phyloP scores from a whole-genome alignment of 116 monocot genomes.

The Cymodocea nodosa region DNA sequence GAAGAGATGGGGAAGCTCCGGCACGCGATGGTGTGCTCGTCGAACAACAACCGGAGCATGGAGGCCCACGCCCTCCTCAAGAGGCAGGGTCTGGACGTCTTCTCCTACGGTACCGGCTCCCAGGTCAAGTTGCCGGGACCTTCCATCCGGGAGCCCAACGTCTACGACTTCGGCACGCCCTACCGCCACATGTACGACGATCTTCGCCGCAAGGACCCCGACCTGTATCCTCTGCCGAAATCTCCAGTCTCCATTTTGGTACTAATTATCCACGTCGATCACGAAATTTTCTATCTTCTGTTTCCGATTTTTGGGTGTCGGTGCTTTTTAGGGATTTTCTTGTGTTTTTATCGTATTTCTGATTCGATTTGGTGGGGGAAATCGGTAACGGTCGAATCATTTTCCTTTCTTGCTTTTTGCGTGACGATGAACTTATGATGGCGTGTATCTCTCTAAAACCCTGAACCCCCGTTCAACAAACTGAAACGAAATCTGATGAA shows the following conservation, averaged over 20 bases:
- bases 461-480: too few species aligned
- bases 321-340: too few species aligned
- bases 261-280: too few species aligned
- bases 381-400: too few species aligned
- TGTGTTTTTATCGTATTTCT: too few species aligned
- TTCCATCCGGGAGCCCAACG: slow-evolving; percentile 81
- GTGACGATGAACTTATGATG: too few species aligned
- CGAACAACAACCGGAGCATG: slow-evolving; percentile 99
- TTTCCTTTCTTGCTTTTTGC: too few species aligned
- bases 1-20: slow-evolving; percentile 25
- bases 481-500: too few species aligned
- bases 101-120: slow-evolving; percentile 83
- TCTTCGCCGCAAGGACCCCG: slow-evolving; percentile 75
- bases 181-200: slow-evolving; percentile 82
- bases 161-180: slow-evolving; percentile 90
- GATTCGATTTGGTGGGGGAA: too few species aligned
- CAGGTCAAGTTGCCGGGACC: slow-evolving; percentile 95
- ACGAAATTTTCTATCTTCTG: too few species aligned
- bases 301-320: too few species aligned
- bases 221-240: slow-evolving; percentile 60
- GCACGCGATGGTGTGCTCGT: slow-evolving; percentile 93
- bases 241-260: not conserved
- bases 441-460: too few species aligned
- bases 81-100: slow-evolving; percentile 67
- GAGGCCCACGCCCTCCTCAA: slow-evolving; percentile 80